Evolutionary conservation across 371 early-diverging fungal genomes (phyloP).

Genomic region (Syncephalastrum sp.): DNA sequence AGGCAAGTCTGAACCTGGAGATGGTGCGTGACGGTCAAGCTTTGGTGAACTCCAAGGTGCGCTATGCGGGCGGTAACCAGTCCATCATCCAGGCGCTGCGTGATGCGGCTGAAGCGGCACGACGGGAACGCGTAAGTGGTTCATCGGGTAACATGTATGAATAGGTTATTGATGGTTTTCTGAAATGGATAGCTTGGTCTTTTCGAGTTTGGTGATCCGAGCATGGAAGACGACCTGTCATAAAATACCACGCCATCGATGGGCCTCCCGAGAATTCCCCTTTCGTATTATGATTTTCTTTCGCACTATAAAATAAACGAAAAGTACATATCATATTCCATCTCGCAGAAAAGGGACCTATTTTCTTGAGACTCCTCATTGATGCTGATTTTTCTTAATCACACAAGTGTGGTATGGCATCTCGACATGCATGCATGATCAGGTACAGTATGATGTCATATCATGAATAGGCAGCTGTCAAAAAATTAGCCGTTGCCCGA

Average conservation of each 20-base stretch:
- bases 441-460: too few species aligned
- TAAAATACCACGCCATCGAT: constrained; percentile 4
- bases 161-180: not conserved
- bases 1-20: constrained; percentile 75
- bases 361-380: too few species aligned
- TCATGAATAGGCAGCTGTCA: too few species aligned
- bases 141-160: not conserved
- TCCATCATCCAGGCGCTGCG: constrained; percentile 46
- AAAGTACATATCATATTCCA: not conserved
- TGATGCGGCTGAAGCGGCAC: constrained; percentile 43
- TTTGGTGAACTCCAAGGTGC: constrained; percentile 56
- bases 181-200: constrained; percentile 54
- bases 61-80: constrained; percentile 58
- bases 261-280: not conserved
- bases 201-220: constrained; percentile 87
- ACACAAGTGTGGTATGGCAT: too few species aligned
- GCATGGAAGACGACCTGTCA: constrained; percentile 10
- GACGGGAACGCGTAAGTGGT: constrained; percentile 59
- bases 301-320: not conserved
- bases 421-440: too few species aligned
- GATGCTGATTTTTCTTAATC: too few species aligned
- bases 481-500: too few species aligned
- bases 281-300: not conserved
- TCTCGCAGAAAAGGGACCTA: too few species aligned
- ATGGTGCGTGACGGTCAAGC: constrained; percentile 81